Base-by-base conservation (phyloP, 805 yeast genomes). In the Starmerella apis region DNA sequence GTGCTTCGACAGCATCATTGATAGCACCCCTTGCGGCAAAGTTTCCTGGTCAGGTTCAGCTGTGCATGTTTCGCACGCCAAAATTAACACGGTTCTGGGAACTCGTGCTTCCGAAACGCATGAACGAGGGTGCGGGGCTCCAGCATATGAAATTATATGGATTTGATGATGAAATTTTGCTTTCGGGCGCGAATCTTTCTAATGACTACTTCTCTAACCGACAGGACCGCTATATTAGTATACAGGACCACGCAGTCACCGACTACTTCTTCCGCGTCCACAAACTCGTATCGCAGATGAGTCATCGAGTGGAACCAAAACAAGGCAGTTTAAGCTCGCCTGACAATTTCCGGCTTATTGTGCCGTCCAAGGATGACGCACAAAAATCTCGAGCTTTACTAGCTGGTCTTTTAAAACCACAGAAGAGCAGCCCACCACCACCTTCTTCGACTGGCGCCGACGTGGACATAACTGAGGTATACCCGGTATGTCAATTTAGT, bases 81-180 rank as follows among this genome's bases (percentile, higher is more conserved):
- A 81, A 81, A 55, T 72, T 85, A 57, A 69, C 74, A 35, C 94
- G 94, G 0, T 61, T 85, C 52, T 74, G 77, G 50, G 79, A 80
- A 61, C 57, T 67, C 8, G 42, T 83, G 39, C 72, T 86, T 2
- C 98, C 98, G 0, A 81, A 76, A 52, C 74, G 98, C 55, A 72
- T 90, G 55, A 87, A 88, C 65, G 98, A 92, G 68, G 88, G 94
- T 3, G 72, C 76, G 58, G 98, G 98, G 0, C 73, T 92, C 46
- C 98, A 92, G 65, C 98, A 92, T 63, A 92, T 92, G 97, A 92
- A 92, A 64, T 74, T 92, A 25, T 92, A 92, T 64, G 98, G 98
- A 1, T 80, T 88, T 60, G 98, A 92, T 64, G 79, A 86, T 60
- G 95, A 88, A 62, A 78, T 92, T 37, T 75, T 92, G 18, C 71